Evolutionary conservation across 768 basidiomycete genomes (phyloP).

Genomic region (Filobasidium floriforme): DNA sequence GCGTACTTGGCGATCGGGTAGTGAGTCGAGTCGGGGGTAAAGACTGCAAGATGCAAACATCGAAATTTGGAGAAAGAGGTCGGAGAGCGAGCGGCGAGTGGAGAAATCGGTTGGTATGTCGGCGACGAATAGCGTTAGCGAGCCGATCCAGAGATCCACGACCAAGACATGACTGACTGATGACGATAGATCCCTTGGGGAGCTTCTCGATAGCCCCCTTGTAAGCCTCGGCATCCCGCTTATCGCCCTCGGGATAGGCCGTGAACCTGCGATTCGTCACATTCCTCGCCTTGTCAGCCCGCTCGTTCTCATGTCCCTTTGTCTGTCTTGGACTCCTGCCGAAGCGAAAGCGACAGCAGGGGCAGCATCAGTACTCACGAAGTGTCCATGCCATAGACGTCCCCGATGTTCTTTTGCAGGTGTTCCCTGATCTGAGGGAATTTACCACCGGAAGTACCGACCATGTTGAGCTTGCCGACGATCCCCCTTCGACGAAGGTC

Average conservation of each 20-base stretch:
- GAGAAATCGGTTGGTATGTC: not conserved
- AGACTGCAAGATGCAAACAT: constrained; percentile 50
- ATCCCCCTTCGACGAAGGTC: constrained; percentile 79
- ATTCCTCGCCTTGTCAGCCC: too few relatives aligned
- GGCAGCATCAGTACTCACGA: constrained; percentile 50
- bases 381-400: constrained; percentile 78
- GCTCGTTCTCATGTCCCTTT: too few relatives aligned
- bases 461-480: constrained; percentile 61
- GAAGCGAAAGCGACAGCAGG: not conserved
- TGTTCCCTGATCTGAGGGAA: constrained; percentile 79
- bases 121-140: not conserved
- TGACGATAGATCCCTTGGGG: constrained; percentile 74
- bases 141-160: not conserved
- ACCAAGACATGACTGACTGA: constrained; percentile 44
- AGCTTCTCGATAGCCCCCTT: constrained; percentile 70
- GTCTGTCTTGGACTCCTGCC: too few relatives aligned
- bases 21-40: constrained; percentile 89
- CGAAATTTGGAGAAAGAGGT: not conserved
- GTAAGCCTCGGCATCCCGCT: constrained; percentile 66
- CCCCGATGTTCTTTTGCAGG: constrained; percentile 69
- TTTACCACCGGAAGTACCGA: constrained; percentile 69
- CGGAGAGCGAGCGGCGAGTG: constrained; percentile 8
- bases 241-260: constrained; percentile 64
- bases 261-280: constrained; percentile 55
- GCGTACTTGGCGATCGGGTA: constrained; percentile 78